A percentile compares a stretch with the other conserved stretches of the same genome.
phyloP scores from a whole-genome alignment of 768 basidiomycete genomes.

The Lentinula sp. region DNA sequence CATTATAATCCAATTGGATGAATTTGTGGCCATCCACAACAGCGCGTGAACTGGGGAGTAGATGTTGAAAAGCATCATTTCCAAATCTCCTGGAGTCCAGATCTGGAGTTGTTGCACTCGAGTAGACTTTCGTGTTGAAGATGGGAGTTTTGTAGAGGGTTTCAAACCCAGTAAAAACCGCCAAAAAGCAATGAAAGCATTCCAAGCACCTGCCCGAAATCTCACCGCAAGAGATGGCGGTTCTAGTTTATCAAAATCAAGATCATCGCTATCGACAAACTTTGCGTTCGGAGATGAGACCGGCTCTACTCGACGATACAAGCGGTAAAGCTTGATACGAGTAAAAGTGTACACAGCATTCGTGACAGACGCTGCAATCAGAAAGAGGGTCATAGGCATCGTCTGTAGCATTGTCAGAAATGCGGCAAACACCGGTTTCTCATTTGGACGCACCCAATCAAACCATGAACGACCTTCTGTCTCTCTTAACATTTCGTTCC shows the following conservation, averaged over 20 bases:
- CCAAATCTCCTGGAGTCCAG: slow-evolving; percentile 72
- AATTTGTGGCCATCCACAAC: slow-evolving; percentile 65
- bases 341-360: slow-evolving; percentile 68
- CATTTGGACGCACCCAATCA: slow-evolving; percentile 57
- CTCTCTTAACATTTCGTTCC: slow-evolving; percentile 76
- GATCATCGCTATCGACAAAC: slow-evolving; percentile 49
- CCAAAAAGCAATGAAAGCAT: slow-evolving; percentile 48
- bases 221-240: slow-evolving; percentile 42
- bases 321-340: slow-evolving; percentile 61
- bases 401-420: slow-evolving; percentile 37
- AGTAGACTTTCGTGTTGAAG: slow-evolving; percentile 32
- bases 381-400: slow-evolving; percentile 50
- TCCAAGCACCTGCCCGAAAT: slow-evolving; percentile 41
- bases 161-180: slow-evolving; percentile 64
- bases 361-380: slow-evolving; percentile 47
- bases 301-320: slow-evolving; percentile 57
- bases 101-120: slow-evolving; percentile 73
- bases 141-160: slow-evolving; percentile 30
- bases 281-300: slow-evolving; percentile 66
- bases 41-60: slow-evolving; percentile 77
- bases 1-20: slow-evolving; percentile 75
- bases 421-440: slow-evolving; percentile 10
- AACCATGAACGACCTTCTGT: slow-evolving; percentile 64
- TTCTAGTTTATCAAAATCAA: slow-evolving; percentile 37
- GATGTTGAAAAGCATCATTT: slow-evolving; percentile 61